Conservation (phyloP, 1,139 yeast species). For the Suzukiozyma palmioleophila region DNA sequence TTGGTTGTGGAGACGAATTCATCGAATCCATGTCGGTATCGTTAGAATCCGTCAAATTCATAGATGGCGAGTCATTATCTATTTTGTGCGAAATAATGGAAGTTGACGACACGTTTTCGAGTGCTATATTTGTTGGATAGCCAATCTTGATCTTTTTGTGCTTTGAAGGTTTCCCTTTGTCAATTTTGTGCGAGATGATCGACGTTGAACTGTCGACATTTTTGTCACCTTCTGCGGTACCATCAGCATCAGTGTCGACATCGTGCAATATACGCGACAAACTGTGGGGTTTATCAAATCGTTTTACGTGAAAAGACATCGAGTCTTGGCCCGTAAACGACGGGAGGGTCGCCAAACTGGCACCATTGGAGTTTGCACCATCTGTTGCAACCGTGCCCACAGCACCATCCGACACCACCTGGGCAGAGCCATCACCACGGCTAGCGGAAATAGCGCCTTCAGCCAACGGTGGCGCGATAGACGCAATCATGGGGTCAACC, state of each 20-base stretch:
- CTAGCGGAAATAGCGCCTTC: not conserved
- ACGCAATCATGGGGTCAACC: slow-evolving; percentile 1
- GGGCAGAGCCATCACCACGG: too few species aligned
- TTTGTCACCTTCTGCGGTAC: not conserved
- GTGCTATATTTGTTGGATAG: not conserved
- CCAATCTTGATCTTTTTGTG: not conserved
- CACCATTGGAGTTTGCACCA: too few species aligned
- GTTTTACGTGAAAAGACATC: not conserved
- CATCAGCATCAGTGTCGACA: not conserved
- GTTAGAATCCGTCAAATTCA: slow-evolving; percentile 6
- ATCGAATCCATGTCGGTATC: slow-evolving; percentile 1
- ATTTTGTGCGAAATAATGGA: slow-evolving; percentile 16
- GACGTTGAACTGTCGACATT: not conserved
- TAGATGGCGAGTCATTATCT: slow-evolving; percentile 11
- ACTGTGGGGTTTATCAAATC: not conserved
- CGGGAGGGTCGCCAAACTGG: too few species aligned
- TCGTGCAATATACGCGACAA: not conserved
- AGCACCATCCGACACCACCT: too few species aligned
- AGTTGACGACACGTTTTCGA: slow-evolving; percentile 3
- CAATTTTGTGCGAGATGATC: not conserved
- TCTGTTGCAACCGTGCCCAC: too few species aligned
- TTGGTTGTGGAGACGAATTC: slow-evolving; percentile 3
- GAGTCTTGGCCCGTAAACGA: too few species aligned
- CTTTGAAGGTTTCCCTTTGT: not conserved
- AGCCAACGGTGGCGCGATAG: not conserved